phyloP scores from a whole-genome alignment of 2,329 filamentous ascomycete genomes.

The Ceratocystiopsis minuta region DNA sequence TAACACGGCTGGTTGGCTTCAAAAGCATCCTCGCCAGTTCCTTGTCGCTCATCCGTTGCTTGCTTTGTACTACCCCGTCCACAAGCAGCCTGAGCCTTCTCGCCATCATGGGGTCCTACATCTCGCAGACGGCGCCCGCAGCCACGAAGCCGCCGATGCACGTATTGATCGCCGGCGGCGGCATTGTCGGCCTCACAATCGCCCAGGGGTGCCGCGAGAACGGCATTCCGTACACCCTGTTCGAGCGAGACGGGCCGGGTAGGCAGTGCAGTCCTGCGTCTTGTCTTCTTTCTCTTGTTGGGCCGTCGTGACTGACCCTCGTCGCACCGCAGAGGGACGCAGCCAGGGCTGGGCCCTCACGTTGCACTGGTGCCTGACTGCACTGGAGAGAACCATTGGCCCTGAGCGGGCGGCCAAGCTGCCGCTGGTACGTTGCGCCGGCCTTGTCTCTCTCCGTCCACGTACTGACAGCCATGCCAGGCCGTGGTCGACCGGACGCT shows the following conservation, averaged over 20 bases:
- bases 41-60: no score
- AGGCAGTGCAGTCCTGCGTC: no score
- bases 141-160: background rate
- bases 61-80: no score
- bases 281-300: no score
- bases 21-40: no score
- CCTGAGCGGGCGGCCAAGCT: background rate
- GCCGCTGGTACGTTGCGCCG: no score
- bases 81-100: no score
- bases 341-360: constrained; percentile 1
- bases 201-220: background rate
- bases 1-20: no score
- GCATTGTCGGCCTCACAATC: constrained; percentile 13
- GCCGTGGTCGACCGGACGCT: constrained; percentile 1
- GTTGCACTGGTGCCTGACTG: background rate
- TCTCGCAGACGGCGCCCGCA: no score
- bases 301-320: background rate
- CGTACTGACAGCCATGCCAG: background rate
- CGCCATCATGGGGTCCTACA: background rate
- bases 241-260: background rate
- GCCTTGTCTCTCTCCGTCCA: background rate
- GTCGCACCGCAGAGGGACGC: background rate
- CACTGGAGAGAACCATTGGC: constrained; percentile 1
- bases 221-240: background rate
- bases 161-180: constrained; percentile 17